These are phyloP conservation scores for Drechslera avenae DNA, from an alignment of 2,329 filamentous ascomycete genomes.

Conservation along the genomic window DNA sequence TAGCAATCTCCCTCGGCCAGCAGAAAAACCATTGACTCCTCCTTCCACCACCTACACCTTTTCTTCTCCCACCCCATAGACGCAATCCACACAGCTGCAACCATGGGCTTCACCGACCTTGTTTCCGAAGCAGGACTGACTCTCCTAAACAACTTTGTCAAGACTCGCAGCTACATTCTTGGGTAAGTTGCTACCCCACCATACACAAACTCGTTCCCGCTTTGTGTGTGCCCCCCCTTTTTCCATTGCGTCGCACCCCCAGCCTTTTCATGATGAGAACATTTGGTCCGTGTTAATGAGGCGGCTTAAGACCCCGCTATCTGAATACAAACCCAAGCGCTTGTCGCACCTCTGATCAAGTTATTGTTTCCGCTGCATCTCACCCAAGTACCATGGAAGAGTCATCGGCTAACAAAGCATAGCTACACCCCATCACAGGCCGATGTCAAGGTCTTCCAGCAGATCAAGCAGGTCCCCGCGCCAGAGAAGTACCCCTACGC, in stretches of 20 bases:
- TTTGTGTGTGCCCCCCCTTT: slow-evolving; percentile 27
- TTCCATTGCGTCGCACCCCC: slow-evolving; percentile 29
- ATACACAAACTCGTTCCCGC: slow-evolving; percentile 17
- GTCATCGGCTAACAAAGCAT: slow-evolving; percentile 29
- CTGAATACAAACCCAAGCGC: slow-evolving; percentile 78
- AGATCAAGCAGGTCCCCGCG: slow-evolving; percentile 74
- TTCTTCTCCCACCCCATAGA: slow-evolving; percentile 15
- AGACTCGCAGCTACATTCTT: slow-evolving; percentile 78
- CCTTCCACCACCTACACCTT: slow-evolving; percentile 22
- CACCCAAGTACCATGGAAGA: slow-evolving; percentile 11
- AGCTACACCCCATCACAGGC: slow-evolving; percentile 82
- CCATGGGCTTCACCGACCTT: slow-evolving; percentile 74
- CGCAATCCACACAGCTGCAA: slow-evolving; percentile 37
- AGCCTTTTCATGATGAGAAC: slow-evolving; percentile 73
- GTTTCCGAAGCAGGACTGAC: slow-evolving; percentile 68
- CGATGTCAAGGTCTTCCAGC: slow-evolving; percentile 95
- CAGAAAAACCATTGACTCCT: slow-evolving; percentile 26
- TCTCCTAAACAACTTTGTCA: slow-evolving; percentile 74
- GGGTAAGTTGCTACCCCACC: slow-evolving; percentile 67
- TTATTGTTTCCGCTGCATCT: slow-evolving; percentile 22
- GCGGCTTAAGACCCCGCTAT: slow-evolving; percentile 87
- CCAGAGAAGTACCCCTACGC: slow-evolving; percentile 89
- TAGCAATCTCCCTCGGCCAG: slow-evolving; percentile 25
- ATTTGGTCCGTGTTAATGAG: slow-evolving; percentile 97
- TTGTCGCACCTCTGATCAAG: slow-evolving; percentile 73